These are phyloP conservation scores for Euclidium syriacum DNA, from an alignment of 345 rosid species.

Conservation along the genomic window DNA sequence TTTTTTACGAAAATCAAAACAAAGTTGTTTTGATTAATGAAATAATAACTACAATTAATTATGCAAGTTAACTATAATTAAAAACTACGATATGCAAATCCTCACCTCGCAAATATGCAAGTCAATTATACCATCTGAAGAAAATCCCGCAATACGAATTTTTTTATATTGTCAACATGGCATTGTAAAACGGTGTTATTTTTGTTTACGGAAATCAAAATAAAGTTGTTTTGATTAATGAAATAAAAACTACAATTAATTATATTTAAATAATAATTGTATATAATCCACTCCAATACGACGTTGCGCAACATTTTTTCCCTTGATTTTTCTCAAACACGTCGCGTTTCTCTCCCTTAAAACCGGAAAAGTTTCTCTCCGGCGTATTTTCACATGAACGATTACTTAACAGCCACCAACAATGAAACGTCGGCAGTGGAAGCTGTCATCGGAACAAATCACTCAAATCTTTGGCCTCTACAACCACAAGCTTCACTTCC, in stretches of 20 bases:
- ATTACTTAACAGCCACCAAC: conserved; percentile 42
- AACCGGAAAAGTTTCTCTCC: conserved; percentile 16
- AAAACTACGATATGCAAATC: too few species aligned
- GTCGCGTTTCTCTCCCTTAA: conserved; percentile 15
- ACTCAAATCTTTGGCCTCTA: conserved; percentile 62
- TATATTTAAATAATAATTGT: not conserved
- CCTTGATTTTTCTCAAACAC: conserved; percentile 12
- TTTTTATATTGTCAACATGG: too few species aligned
- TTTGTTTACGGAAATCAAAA: too few species aligned
- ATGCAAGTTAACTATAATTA: too few species aligned
- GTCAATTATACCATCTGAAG: too few species aligned
- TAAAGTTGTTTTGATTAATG: too few species aligned
- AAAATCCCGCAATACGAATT: too few species aligned
- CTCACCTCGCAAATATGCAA: too few species aligned
- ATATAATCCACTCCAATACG: conserved; percentile 15
- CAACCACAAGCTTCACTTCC: conserved; percentile 17
- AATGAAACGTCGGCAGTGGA: conserved; percentile 89
- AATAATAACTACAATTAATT: too few species aligned
- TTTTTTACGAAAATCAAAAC: too few species aligned
- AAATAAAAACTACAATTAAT: not conserved
- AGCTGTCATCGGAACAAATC: conserved; percentile 80
- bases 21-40: too few species aligned
- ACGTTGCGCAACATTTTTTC: conserved; percentile 20
- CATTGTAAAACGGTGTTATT: too few species aligned
- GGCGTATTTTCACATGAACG: conserved; percentile 18